Conservation (phyloP, 495 filamentous ascomycete genomes). For the Penicillium maclennaniae region DNA sequence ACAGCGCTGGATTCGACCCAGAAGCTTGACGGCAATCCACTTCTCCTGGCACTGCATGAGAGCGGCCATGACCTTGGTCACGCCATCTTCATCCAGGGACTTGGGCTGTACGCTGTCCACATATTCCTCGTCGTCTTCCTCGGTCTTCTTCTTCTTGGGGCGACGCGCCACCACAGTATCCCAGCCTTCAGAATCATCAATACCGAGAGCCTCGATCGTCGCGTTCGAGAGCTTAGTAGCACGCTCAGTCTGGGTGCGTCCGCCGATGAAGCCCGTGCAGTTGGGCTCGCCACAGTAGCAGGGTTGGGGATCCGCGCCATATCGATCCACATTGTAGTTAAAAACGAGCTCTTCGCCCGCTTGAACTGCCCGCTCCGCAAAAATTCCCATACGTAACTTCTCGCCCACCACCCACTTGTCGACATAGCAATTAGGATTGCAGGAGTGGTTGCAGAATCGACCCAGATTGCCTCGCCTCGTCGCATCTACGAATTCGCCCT, state of each 20-base stretch:
- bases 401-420: slow-evolving; percentile 99
- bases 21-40: slow-evolving; percentile 96
- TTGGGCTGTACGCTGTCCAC: slow-evolving; percentile 85
- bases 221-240: slow-evolving; percentile 87
- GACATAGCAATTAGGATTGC: slow-evolving; percentile 97
- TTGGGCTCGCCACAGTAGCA: slow-evolving; percentile 96
- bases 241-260: slow-evolving; percentile 94
- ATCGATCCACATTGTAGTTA: slow-evolving; percentile 99
- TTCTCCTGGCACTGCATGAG: slow-evolving; percentile 99
- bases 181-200: slow-evolving; percentile 91
- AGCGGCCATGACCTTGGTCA: slow-evolving; percentile 97
- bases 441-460: slow-evolving; percentile 98
- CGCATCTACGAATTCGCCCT: slow-evolving; percentile 95
- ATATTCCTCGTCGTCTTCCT: slow-evolving; percentile 94
- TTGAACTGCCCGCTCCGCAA: slow-evolving; percentile 80
- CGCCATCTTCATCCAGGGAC: slow-evolving; percentile 78
- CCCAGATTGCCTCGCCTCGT: slow-evolving; percentile 96
- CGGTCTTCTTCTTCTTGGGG: slow-evolving; percentile 89
- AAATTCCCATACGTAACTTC: slow-evolving; percentile 98
- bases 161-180: slow-evolving; percentile 83
- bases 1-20: slow-evolving; percentile 83
- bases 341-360: slow-evolving; percentile 97
- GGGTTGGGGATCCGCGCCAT: slow-evolving; percentile 91
- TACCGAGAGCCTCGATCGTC: slow-evolving; percentile 91
- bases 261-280: slow-evolving; percentile 94